Conservation (phyloP, 2,329 filamentous ascomycete species). For the Neonectria ditissima region DNA sequence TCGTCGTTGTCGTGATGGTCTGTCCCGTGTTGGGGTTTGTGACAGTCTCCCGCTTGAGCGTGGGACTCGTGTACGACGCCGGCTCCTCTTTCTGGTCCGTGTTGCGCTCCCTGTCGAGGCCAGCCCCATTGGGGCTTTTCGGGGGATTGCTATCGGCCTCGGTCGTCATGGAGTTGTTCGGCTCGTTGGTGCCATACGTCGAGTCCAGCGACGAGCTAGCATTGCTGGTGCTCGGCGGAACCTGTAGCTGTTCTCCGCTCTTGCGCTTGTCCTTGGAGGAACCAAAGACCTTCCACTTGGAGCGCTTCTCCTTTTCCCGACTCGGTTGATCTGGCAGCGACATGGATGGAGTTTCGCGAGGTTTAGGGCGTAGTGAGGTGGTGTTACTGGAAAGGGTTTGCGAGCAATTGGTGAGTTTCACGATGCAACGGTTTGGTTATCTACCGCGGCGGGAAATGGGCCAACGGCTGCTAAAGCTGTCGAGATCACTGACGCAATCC, state of each 20-base stretch:
- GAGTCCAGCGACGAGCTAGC: constrained; percentile 32
- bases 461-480: not conserved
- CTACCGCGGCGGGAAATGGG: not conserved
- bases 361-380: not conserved
- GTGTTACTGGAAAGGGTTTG: not conserved
- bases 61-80: constrained; percentile 19
- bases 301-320: constrained; percentile 36
- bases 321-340: constrained; percentile 27
- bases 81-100: constrained; percentile 10
- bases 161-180: constrained; percentile 41
- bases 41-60: constrained; percentile 31
- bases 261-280: constrained; percentile 39
- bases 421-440: not conserved
- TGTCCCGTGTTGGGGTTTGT: constrained; percentile 42
- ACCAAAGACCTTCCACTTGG: constrained; percentile 43
- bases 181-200: constrained; percentile 41
- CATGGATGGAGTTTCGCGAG: constrained; percentile 4
- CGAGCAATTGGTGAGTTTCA: not conserved
- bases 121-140: constrained; percentile 23
- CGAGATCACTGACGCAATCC: constrained; percentile 1
- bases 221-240: constrained; percentile 10
- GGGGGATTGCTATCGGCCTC: constrained; percentile 29
- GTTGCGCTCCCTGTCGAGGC: not conserved
- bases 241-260: constrained; percentile 23
- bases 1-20: constrained; percentile 39